These are phyloP conservation scores for Trichoderma simmonsii DNA, from an alignment of 2,329 filamentous ascomycete genomes.

Conservation along the genomic window DNA sequence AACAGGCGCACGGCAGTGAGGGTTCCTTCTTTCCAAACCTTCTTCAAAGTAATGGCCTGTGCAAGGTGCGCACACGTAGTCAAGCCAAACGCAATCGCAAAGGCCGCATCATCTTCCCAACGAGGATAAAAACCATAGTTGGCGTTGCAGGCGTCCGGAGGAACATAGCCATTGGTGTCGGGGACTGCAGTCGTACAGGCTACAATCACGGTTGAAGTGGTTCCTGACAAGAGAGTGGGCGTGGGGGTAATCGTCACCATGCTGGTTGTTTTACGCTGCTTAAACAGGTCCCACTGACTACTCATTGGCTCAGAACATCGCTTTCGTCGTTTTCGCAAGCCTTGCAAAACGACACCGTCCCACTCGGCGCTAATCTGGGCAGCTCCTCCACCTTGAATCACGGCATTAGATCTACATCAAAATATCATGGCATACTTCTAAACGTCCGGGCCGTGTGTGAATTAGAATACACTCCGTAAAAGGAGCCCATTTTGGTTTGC, in stretches of 20 bases:
- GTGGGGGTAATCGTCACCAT: not conserved
- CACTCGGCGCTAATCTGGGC: not conserved
- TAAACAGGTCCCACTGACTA: not conserved
- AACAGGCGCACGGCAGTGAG: not conserved
- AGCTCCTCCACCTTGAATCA: not conserved
- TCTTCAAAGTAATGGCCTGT: conserved; percentile 32
- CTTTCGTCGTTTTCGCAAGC: not conserved
- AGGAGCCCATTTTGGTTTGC: not conserved
- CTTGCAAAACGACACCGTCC: not conserved
- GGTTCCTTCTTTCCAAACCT: conserved; percentile 22
- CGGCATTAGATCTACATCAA: too few relatives aligned
- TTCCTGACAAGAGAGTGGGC: not conserved
- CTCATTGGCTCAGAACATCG: not conserved
- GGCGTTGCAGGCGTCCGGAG: conserved; percentile 32
- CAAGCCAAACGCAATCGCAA: conserved; percentile 32
- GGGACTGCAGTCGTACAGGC: conserved; percentile 34
- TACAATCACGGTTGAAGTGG: not conserved
- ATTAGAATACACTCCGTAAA: not conserved
- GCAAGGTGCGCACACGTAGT: conserved; percentile 28
- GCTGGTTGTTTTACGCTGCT: not conserved
- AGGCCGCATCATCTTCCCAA: conserved; percentile 34
- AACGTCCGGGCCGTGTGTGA: not conserved
- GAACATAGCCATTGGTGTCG: conserved; percentile 32
- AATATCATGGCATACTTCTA: not conserved
- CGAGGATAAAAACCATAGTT: conserved; percentile 34